phyloP scores from a whole-genome alignment of 2,329 filamentous ascomycete genomes.

The Neopestalotiopsis clavispora region DNA sequence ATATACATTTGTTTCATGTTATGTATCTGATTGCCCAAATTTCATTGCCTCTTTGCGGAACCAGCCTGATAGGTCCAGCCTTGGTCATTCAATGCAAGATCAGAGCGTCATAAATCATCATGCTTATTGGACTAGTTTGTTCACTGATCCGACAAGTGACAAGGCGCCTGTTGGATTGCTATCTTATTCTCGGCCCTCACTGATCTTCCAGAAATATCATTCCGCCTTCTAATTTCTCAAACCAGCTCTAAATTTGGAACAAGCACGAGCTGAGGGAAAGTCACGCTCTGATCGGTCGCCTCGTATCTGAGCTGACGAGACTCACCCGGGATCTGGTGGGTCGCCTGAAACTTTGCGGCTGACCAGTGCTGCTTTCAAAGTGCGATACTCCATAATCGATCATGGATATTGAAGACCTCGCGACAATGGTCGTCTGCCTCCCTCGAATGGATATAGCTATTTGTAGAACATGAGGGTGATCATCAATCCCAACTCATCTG shows the following conservation, averaged over 20 bases:
- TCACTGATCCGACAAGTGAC: no score
- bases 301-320: constrained; percentile 2
- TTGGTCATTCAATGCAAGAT: not conserved
- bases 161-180: no score
- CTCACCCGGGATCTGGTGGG: not conserved
- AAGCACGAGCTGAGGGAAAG: not conserved
- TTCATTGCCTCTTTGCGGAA: not conserved
- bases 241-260: not conserved
- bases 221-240: not conserved
- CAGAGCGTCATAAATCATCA: not conserved
- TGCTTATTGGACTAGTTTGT: not conserved
- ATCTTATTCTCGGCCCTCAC: not conserved
- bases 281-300: not conserved
- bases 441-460: not conserved
- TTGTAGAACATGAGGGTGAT: not conserved
- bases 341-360: not conserved
- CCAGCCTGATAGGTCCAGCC: not conserved
- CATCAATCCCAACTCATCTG: not conserved
- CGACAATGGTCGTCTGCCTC: not conserved
- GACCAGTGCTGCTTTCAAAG: not conserved
- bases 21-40: not conserved
- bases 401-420: not conserved
- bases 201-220: not conserved
- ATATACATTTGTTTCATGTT: not conserved
- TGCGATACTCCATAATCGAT: not conserved